These are phyloP conservation scores for Firmiana major DNA, from an alignment of 345 rosid species.

Conservation along the genomic window DNA sequence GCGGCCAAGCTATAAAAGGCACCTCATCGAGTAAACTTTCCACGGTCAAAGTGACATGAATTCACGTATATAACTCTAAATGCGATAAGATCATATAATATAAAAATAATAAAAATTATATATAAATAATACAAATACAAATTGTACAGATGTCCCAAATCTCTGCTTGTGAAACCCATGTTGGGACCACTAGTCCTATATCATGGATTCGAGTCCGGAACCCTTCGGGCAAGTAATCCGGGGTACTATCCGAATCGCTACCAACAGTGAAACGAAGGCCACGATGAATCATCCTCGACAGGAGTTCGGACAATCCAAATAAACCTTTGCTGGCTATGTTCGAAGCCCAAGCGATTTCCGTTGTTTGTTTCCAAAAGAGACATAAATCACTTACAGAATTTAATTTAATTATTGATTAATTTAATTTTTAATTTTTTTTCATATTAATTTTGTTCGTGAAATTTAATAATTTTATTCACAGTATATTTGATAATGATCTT, in stretches of 20 bases:
- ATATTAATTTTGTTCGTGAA: too few relatives aligned
- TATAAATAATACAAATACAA: too few relatives aligned
- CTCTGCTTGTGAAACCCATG: conserved; percentile 62
- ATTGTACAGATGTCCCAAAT: too few relatives aligned
- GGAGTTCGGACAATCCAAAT: conserved; percentile 34
- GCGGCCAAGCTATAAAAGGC: conserved; percentile 54
- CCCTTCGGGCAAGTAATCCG: conserved; percentile 49
- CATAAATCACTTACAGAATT: too few relatives aligned
- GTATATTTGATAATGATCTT: too few relatives aligned
- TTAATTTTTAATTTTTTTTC: too few relatives aligned
- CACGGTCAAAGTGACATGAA: conserved; percentile 40
- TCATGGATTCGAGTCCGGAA: conserved; percentile 29
- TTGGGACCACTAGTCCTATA: conserved; percentile 25
- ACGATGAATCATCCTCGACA: neutral
- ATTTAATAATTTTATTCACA: too few relatives aligned
- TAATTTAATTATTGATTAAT: too few relatives aligned
- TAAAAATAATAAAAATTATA: too few relatives aligned
- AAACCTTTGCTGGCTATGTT: conserved; percentile 42
- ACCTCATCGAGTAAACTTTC: conserved; percentile 49
- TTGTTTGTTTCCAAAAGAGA: too few relatives aligned
- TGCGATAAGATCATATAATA: too few relatives aligned
- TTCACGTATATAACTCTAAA: too few relatives aligned
- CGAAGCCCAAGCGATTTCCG: conserved; percentile 62
- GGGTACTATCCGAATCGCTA: neutral
- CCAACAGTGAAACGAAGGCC: conserved; percentile 20